Base-by-base conservation (phyloP, 1,139 yeast species). In the Suhomyces taliae region DNA sequence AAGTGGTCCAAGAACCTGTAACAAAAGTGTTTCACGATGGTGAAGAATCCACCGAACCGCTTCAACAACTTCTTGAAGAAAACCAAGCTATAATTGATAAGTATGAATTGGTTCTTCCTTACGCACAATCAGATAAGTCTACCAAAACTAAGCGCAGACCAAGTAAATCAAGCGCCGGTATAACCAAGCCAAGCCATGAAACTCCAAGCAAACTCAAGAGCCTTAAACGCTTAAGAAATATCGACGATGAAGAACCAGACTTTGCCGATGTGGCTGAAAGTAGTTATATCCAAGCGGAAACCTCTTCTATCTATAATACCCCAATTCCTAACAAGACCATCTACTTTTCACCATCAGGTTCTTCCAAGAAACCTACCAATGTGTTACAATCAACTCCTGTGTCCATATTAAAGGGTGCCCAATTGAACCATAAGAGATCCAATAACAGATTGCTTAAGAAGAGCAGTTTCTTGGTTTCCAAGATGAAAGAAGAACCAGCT, bases 311-410 rank as follows among this genome's bases (percentile, higher is more conserved):
- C 10, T 58, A 57, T 45, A 57, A 61, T 36, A 66, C 72, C 19
- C 72, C 74, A 8, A 60, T 60, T 9, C 65, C 66, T 4, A 67
- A 65, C 45, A 68, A 66, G 44, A 60, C 71, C 19, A 60, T 66
- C 3, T 65, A 57, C 51, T 69, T 67, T 49, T 67, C 72, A 2
- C 72, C 74, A 36, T 57, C 67, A 24, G 63, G 60, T 6, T 46
- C 65, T 14, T 53, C 61, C 24, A 54, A 64, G 54, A 60, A 59
- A 34, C 54, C 52, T 15, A 39, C 50, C 9, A 54, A 51, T 31
- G 37, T 49, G 3, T 46, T 53, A 14, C 60, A 57, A 40, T 58
- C 62, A 15, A 66, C 72, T 8, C 73, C 73, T 5, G 63, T 60
- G 4, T 48, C 66, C 4, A 52, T 59, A 8, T 46, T 50, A 41